These are phyloP conservation scores for Fragaria iinumae DNA, from an alignment of 306 rosid species.

Conservation along the genomic window DNA sequence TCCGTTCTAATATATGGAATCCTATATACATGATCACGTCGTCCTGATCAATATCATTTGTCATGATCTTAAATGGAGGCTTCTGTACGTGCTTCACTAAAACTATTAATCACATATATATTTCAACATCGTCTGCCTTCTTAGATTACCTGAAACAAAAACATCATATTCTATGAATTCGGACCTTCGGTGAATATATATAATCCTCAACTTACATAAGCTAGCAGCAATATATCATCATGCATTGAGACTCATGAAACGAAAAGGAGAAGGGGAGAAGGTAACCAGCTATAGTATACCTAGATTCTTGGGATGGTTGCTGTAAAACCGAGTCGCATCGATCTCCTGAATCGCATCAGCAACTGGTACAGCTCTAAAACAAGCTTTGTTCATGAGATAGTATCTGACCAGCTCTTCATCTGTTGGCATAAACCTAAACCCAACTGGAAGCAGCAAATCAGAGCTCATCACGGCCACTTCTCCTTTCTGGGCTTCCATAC, in stretches of 20 bases:
- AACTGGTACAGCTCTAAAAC: neutral
- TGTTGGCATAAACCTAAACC: constrained; percentile 21
- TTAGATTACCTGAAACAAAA: neutral
- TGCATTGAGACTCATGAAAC: neutral
- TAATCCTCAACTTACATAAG: neutral
- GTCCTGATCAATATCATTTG: too few species aligned
- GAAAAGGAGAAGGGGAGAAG: neutral
- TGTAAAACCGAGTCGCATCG: constrained; percentile 2
- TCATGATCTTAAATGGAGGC: too few species aligned
- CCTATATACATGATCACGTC: neutral
- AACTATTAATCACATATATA: too few species aligned
- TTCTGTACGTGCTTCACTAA: too few species aligned
- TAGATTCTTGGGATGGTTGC: constrained; percentile 15
- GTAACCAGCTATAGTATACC: neutral
- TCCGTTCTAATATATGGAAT: neutral
- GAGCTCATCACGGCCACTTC: neutral
- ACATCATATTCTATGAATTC: neutral
- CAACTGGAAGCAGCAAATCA: constrained; percentile 8
- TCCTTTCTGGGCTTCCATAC: neutral
- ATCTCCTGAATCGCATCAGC: constrained; percentile 2
- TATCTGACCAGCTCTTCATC: constrained; percentile 6
- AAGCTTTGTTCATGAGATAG: constrained; percentile 18
- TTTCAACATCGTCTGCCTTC: neutral
- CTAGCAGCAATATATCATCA: neutral
- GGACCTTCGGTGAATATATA: neutral